Evolutionary conservation across 176 grass and related monocot genomes (phyloP).

Genomic region (Hordeum marinum): DNA sequence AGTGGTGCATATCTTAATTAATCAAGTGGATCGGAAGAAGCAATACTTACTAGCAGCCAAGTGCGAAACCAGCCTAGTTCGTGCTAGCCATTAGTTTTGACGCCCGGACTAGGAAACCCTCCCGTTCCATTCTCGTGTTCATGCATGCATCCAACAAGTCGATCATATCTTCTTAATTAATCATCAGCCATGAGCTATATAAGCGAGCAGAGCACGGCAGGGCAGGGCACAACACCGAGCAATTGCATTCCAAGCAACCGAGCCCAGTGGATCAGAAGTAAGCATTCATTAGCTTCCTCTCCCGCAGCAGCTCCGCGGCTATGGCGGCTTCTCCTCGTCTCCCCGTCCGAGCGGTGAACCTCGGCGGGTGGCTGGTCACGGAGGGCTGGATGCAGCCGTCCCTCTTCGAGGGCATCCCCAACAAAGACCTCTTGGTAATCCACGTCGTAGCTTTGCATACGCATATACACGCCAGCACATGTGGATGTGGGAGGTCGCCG

Average conservation of each 20-base stretch:
- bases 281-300: background rate
- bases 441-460: no score
- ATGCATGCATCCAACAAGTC: no score
- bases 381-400: conserved; percentile 68
- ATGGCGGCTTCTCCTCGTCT: background rate
- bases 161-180: no score
- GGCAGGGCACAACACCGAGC: background rate
- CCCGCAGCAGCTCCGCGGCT: background rate
- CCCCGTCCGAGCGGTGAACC: conserved; percentile 50
- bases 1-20: background rate
- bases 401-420: conserved; percentile 56
- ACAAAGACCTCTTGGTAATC: conserved; percentile 54
- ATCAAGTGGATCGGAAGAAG: background rate
- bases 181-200: background rate
- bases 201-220: background rate
- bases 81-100: no score
- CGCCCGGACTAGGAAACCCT: no score
- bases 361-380: conserved; percentile 65
- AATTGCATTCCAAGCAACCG: background rate
- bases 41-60: no score
- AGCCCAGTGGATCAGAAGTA: background rate
- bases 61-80: no score
- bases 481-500: no score
- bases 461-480: no score
- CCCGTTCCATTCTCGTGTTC: no score